Evolutionary conservation across 2,329 filamentous ascomycete species (phyloP), one percentile per base, ranked within the genome.

Genomic region (Apiospora phragmitis): DNA sequence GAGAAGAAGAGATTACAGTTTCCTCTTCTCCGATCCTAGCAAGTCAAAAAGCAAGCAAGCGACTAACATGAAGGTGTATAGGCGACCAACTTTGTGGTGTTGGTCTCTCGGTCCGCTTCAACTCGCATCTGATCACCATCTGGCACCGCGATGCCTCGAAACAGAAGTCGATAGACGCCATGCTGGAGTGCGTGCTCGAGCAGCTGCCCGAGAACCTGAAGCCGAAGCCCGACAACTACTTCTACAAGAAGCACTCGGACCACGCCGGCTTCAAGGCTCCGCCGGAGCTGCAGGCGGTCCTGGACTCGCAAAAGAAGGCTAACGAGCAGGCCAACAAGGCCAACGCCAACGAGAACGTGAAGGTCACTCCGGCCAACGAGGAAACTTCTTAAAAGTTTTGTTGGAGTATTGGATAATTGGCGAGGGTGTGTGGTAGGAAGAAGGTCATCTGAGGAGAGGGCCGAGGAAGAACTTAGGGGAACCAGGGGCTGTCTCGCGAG

Each of bases 71-170:
- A 47, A 47, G 4, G 1, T 41, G 68, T 26, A 71, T 77, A 94
- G 93, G 90, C 72, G 92, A 94, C 80, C 94, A 97, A 79, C 92
- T 98, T 76, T 96, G 95, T 80, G 95, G 95, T 68, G 91, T 98
- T 65, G 94, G 93, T 55, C 90, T 96, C 74, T 94, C 93, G 1
- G 93, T 95, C 71, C 92, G 95, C 77, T 97, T 96, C 87, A 97
- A 95, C 83, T 92, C 91, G 41, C 91, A 95, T 80, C 89, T 97
- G 75, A 92, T 98, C 79, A 93, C 93, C 76, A 89, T 98, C 78
- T 98, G 95, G 95, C 96, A 97, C 83, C 93, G 96, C 73, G 93
- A 97, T 78, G 91, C 91, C 29, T 91, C 90, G 72, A 94, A 96
- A 82, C 87, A 93, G 78, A 90, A 89, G 75, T 96, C 94, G 7